These are phyloP conservation scores for Diaporthe vaccinii DNA, from an alignment of 2,329 filamentous ascomycete species.

Conservation along the genomic window DNA sequence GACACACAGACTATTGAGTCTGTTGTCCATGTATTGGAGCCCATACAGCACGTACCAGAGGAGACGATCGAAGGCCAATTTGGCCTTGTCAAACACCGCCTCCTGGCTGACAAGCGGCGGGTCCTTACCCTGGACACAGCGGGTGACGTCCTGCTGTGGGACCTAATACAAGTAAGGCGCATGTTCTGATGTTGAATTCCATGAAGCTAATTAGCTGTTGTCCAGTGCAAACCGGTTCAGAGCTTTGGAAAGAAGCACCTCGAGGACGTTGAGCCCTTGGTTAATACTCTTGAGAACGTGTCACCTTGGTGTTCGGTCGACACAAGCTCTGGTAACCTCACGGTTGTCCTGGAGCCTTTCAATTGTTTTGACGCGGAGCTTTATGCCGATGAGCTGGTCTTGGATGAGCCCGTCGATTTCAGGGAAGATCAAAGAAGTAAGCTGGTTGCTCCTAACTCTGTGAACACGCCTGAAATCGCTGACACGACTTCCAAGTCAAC, in stretches of 20 bases:
- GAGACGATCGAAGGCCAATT: conserved; percentile 96
- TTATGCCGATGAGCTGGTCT: conserved; percentile 89
- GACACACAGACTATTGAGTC: conserved; percentile 52
- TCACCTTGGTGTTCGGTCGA: conserved; percentile 98
- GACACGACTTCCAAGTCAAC: conserved; percentile 73
- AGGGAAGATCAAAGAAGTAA: conserved; percentile 93
- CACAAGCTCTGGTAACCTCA: conserved; percentile 90
- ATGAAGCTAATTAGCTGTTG: conserved; percentile 41
- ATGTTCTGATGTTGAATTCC: background rate
- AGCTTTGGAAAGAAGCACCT: conserved; percentile 96
- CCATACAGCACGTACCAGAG: conserved; percentile 76
- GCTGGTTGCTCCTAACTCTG: conserved; percentile 47
- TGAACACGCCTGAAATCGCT: conserved; percentile 40
- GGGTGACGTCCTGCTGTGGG: conserved; percentile 95
- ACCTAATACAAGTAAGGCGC: conserved; percentile 80
- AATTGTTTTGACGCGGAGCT: conserved; percentile 98
- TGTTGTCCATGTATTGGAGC: conserved; percentile 63
- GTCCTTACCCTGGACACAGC: conserved; percentile 95
- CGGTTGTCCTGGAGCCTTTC: conserved; percentile 91
- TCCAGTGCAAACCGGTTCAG: conserved; percentile 84
- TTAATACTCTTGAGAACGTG: conserved; percentile 90
- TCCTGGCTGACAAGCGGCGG: conserved; percentile 90
- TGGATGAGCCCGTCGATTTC: conserved; percentile 83
- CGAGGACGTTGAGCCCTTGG: conserved; percentile 88
- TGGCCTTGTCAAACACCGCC: conserved; percentile 91